Evolutionary conservation across 1,284 basidiomycete species (phyloP).

Genomic region (Xerocomus subilludens): DNA sequence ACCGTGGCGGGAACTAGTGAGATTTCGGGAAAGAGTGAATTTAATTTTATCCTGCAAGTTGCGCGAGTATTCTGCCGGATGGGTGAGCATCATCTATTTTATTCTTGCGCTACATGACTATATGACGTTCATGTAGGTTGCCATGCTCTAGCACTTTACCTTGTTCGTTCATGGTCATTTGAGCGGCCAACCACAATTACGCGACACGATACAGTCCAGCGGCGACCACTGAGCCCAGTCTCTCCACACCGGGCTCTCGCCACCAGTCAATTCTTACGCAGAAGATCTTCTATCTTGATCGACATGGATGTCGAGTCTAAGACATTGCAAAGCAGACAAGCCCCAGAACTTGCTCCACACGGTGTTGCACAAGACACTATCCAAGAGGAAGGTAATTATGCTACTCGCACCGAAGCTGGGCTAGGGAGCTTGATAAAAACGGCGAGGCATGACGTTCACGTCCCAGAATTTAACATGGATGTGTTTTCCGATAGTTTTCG

Average conservation of each 20-base stretch:
- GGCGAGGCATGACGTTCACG: slow-evolving; percentile 86
- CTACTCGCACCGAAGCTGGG: slow-evolving; percentile 72
- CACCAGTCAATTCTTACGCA: slow-evolving; percentile 64
- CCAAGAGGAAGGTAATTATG: slow-evolving; percentile 65
- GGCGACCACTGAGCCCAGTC: slow-evolving; percentile 57
- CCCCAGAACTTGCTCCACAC: slow-evolving; percentile 55
- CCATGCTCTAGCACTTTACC: slow-evolving; percentile 85
- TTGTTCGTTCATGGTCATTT: slow-evolving; percentile 92
- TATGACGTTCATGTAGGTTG: slow-evolving; percentile 72
- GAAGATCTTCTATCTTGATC: slow-evolving; percentile 80
- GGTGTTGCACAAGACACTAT: slow-evolving; percentile 50
- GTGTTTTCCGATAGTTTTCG: slow-evolving; percentile 57
- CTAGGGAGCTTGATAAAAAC: slow-evolving; percentile 86
- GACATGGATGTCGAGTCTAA: slow-evolving; percentile 84
- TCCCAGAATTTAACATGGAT: slow-evolving; percentile 88
- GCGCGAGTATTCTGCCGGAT: slow-evolving; percentile 91
- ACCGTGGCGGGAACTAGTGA: slow-evolving; percentile 91
- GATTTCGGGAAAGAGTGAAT: slow-evolving; percentile 87
- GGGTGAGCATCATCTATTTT: slow-evolving; percentile 67
- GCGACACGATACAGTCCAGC: slow-evolving; percentile 14
- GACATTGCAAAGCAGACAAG: slow-evolving; percentile 67
- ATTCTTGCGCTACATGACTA: slow-evolving; percentile 5
- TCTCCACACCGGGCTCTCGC: slow-evolving; percentile 63
- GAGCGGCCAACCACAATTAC: slow-evolving; percentile 69
- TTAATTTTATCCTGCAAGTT: slow-evolving; percentile 94